Conservation (phyloP, 2,329 filamentous ascomycete species). For the Aspergillus sp. region DNA sequence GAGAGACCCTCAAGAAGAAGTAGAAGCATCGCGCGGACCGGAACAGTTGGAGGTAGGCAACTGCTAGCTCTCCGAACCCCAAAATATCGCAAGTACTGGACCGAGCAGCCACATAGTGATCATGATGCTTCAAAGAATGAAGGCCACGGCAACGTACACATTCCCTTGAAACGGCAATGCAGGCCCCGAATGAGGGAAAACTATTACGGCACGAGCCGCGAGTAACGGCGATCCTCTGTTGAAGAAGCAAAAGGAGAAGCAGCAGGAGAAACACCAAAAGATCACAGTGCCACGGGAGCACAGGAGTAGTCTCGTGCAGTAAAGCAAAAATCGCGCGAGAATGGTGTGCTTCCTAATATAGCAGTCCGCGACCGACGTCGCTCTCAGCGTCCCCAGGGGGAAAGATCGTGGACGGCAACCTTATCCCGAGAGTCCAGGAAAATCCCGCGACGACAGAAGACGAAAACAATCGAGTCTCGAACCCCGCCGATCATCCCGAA, state of each 20-base stretch:
- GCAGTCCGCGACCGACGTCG: background rate
- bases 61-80: background rate
- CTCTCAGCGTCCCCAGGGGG: background rate
- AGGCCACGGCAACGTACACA: background rate
- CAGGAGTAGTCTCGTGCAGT: background rate
- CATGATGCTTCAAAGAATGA: background rate
- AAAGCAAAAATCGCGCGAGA: background rate
- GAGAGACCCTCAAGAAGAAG: background rate
- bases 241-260: background rate
- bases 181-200: background rate
- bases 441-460: background rate
- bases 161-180: background rate
- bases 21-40: background rate
- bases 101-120: background rate
- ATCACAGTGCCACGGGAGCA: background rate
- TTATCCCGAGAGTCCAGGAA: no score
- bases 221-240: background rate
- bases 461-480: background rate
- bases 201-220: background rate
- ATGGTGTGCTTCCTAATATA: background rate
- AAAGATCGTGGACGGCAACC: background rate
- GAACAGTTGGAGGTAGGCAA: background rate
- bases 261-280: background rate
- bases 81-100: background rate
- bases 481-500: background rate